Base-by-base conservation (phyloP, 208 protist genomes). In the Blastocrithidia nonstop region DNA sequence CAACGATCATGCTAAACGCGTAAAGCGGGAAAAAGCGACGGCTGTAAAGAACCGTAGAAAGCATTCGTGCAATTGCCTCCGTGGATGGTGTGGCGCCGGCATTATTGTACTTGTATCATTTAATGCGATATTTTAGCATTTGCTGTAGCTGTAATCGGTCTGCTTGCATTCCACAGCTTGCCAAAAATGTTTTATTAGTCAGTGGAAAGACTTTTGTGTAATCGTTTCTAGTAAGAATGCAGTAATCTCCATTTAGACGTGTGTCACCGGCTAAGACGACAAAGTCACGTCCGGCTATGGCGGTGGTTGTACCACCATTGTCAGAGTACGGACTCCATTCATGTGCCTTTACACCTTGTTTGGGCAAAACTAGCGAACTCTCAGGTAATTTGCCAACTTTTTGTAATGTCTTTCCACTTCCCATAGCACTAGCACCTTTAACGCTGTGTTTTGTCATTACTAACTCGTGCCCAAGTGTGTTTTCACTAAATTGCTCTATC, bases 11-110 rank as follows among this genome's bases (percentile, higher is more conserved):
- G 72, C 98, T 99, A 71, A 98, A 98, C 2, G 96, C 96, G 78
- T 99, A 99, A 66, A 96, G 98, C 9, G 97, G 98, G 71, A 99
- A 99, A 66, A 99, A 99, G 48, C 98, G 84, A 24, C 91, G 86
- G 38, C 86, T 66, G 60, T 99, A 99, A 2, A 99, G 79, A 31
- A 93, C 93, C 17, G 88, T 98, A n/a, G 91, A 93, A 21, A 99
- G 63, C 42, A 98, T 75, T 73, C 99, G 96, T 8, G 94, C 79
- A 42, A 98, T 84, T 26, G 95, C 88, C 41, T 69, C 66, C 13
- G 83, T 93, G 16, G 62, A 76, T 46, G 97, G 96, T 23, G 70
- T 54, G 52, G 91, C 90, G 31, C 89, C 82, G 20, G 76, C 71
- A 57, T 94, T 93, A 61, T 93, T 85, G 72, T 97, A 95, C 61